These are phyloP conservation scores for Xanthoparmelia taractica DNA, from an alignment of 495 filamentous ascomycete genomes.

Conservation along the genomic window DNA sequence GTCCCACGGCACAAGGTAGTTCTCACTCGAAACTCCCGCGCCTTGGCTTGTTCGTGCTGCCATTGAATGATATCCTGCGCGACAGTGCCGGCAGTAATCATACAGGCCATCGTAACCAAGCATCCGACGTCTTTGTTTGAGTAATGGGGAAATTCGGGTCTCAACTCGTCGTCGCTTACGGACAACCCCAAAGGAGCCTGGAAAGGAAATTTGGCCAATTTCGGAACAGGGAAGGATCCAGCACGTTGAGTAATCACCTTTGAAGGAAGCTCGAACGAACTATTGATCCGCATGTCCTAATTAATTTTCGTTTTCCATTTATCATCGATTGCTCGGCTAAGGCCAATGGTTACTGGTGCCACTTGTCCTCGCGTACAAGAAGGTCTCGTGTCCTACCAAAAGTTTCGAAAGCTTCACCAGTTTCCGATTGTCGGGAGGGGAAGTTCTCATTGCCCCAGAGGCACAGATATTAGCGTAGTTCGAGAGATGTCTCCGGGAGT, in stretches of 20 bases:
- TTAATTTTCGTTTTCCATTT: neutral
- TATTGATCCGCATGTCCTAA: neutral
- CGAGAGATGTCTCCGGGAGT: neutral
- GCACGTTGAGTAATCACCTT: neutral
- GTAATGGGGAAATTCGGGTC: neutral
- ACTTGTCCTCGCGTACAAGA: neutral
- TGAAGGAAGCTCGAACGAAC: neutral
- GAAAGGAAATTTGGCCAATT: neutral
- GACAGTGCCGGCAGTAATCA: neutral
- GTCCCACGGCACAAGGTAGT: neutral
- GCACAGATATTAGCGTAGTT: neutral
- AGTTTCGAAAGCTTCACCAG: neutral
- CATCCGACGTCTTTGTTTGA: neutral
- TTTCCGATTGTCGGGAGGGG: neutral
- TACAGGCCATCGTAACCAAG: neutral
- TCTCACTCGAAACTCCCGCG: neutral
- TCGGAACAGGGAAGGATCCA: neutral
- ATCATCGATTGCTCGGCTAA: neutral
- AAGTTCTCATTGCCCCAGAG: neutral
- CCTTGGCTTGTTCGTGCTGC: neutral
- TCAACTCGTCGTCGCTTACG: neutral
- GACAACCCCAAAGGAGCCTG: neutral
- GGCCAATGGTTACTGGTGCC: neutral
- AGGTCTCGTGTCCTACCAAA: neutral
- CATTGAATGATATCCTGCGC: neutral